Evolutionary conservation across 805 yeast species (phyloP), one percentile per base, ranked within the genome.

Genomic region (Ogataea glucozyma): DNA sequence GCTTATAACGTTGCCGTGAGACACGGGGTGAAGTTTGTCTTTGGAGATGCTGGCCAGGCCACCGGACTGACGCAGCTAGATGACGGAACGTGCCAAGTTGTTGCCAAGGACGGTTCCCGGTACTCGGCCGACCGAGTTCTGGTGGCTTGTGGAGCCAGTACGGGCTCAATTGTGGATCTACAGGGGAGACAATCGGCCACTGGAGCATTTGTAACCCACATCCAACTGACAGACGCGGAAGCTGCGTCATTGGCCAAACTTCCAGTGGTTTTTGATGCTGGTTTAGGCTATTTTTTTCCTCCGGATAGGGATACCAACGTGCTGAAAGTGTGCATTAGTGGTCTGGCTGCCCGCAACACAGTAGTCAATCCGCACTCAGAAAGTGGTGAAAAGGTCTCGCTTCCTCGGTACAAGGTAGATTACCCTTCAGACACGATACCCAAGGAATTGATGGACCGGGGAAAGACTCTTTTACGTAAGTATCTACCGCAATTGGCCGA

Each of bases 281-380:
- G 68, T 29, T 48, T 60, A 49, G 78, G 79, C 1, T 74, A 72
- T 47, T 71, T 70, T 48, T 74, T 74, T 58, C 76, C 78, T 5
- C 79, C 79, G 12, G 78, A 73, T 49, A 53, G 57, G 9, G 65
- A 60, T 2, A 64, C 67, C 0, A 59, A 48, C 11, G 41, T 60
- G 16, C 16, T 68, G 44, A 74, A 74, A 47, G 58, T 74, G 30
- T 73, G 72, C 4, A 48, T 69, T 20, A 64, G 67, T 3, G 67
- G 60, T 34, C 49, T 61, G 11, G 72, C 70, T 26, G 61, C 69
- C 10, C 41, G 47, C n/a, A 44, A 52, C 36, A 38, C 41, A 19
- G 51, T 57, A 12, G 7, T n/a, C 2, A 46, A 51, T 36, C 62
- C 61, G 12, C 54, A 51, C 19, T 23, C 37, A 11, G 38, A 23